phyloP scores from a whole-genome alignment of 345 rosid species.

The Noccaea caerulescens region DNA sequence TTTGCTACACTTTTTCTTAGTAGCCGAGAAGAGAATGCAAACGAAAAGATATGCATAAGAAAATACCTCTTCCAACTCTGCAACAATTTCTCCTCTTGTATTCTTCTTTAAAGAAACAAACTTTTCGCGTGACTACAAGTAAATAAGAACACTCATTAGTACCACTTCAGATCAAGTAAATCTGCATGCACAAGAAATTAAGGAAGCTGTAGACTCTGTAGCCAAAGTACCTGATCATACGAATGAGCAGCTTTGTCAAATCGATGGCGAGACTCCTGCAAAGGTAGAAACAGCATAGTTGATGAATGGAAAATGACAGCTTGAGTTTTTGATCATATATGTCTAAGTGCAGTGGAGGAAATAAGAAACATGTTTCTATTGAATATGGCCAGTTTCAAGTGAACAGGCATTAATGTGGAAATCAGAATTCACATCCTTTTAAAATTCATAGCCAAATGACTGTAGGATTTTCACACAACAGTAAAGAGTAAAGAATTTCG shows the following conservation, averaged over 20 bases:
- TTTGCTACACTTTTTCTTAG: slow-evolving; percentile 3
- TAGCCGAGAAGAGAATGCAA: slow-evolving; percentile 9
- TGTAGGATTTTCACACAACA: not conserved
- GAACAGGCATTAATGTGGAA: not conserved
- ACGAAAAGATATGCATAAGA: not conserved
- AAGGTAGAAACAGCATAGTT: slow-evolving; percentile 31
- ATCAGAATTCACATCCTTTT: not conserved
- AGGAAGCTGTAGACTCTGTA: slow-evolving; percentile 10
- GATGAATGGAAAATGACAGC: slow-evolving; percentile 7
- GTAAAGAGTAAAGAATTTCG: not conserved
- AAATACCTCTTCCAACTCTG: slow-evolving; percentile 85
- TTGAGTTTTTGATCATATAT: not conserved
- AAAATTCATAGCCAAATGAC: slow-evolving; percentile 5
- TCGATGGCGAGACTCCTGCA: slow-evolving; percentile 80
- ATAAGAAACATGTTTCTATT: not conserved
- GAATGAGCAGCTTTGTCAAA: slow-evolving; percentile 64
- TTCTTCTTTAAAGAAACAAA: slow-evolving; percentile 88
- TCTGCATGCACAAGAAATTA: slow-evolving; percentile 23
- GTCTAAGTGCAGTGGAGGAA: not conserved
- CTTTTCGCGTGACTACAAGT: slow-evolving; percentile 81
- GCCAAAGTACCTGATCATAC: slow-evolving; percentile 78
- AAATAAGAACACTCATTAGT: slow-evolving; percentile 27
- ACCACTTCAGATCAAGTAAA: slow-evolving; percentile 27
- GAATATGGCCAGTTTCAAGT: not conserved
- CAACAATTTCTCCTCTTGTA: slow-evolving; percentile 71